Conservation (phyloP, 179 eudicot species). For the Beta corolliflora region DNA sequence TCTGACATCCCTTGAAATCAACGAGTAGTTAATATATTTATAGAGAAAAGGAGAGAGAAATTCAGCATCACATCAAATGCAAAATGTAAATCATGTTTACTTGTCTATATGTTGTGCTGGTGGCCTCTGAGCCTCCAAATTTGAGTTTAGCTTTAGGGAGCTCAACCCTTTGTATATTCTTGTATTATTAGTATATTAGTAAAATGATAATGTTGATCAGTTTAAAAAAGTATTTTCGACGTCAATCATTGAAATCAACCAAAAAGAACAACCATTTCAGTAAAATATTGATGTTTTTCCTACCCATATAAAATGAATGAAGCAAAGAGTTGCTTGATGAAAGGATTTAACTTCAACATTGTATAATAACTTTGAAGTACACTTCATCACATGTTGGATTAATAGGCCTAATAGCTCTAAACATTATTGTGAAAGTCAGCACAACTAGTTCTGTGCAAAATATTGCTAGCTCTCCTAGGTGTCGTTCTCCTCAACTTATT, state of each 20-base stretch:
- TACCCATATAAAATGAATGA: not conserved
- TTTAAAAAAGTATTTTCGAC: not conserved
- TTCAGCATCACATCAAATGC: slow-evolving; percentile 14
- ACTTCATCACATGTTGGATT: too few species aligned
- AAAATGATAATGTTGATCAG: not conserved
- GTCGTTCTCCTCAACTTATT: too few species aligned
- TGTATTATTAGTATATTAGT: slow-evolving; percentile 9
- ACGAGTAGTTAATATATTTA: not conserved
- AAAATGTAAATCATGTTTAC: slow-evolving; percentile 27
- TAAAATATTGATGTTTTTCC: not conserved
- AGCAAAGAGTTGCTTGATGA: too few species aligned
- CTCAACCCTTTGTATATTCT: slow-evolving; percentile 11
- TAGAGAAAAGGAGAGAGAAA: not conserved
- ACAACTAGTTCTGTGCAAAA: too few species aligned
- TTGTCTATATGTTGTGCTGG: slow-evolving; percentile 24
- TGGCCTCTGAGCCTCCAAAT: not conserved
- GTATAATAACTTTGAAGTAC: too few species aligned
- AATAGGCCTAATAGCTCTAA: too few species aligned
- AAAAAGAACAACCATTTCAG: not conserved
- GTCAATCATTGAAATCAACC: not conserved
- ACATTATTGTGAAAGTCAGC: too few species aligned
- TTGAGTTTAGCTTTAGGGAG: slow-evolving; percentile 4
- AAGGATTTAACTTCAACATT: too few species aligned
- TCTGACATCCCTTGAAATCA: slow-evolving; percentile 49
- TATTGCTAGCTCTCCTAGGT: too few species aligned